A percentile compares a stretch with the other conserved stretches of the same genome.
These are phyloP conservation scores for Noccaea caerulescens DNA, from an alignment of 345 rosid species.

Conservation along the genomic window DNA sequence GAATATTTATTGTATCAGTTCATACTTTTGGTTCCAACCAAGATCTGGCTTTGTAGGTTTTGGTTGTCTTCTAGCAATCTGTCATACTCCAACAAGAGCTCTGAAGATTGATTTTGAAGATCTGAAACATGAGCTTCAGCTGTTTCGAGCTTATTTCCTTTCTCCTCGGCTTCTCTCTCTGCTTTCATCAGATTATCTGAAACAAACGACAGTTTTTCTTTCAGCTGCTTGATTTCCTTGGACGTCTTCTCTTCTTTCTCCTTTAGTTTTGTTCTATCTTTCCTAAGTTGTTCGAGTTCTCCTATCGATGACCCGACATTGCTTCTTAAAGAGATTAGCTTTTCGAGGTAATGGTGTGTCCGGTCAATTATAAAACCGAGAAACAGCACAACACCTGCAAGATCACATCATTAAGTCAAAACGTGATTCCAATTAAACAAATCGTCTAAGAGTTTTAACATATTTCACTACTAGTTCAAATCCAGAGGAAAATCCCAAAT, in stretches of 20 bases:
- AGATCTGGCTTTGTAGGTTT: slow-evolving; percentile 66
- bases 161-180: slow-evolving; percentile 67
- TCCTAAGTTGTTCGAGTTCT: slow-evolving; percentile 63
- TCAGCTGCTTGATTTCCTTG: slow-evolving; percentile 59
- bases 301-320: slow-evolving; percentile 65
- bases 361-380: slow-evolving; percentile 81
- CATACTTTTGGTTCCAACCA: slow-evolving; percentile 18
- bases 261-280: slow-evolving; percentile 58
- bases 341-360: slow-evolving; percentile 74
- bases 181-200: slow-evolving; percentile 64
- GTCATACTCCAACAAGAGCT: slow-evolving; percentile 83
- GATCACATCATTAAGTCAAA: slow-evolving; percentile 16
- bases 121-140: slow-evolving; percentile 77
- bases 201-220: slow-evolving; percentile 52
- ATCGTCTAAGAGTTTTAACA: background rate
- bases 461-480: no score
- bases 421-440: background rate
- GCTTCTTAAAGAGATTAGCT: slow-evolving; percentile 65
- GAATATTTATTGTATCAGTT: slow-evolving; percentile 9
- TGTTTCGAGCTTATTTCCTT: slow-evolving; percentile 71
- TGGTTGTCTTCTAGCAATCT: slow-evolving; percentile 85
- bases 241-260: slow-evolving; percentile 72
- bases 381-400: slow-evolving; percentile 81
- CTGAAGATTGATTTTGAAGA: slow-evolving; percentile 89
- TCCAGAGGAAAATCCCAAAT: slow-evolving; percentile 2